Evolutionary conservation across 768 basidiomycete genomes (phyloP).

Genomic region (Termitomyces sp.): DNA sequence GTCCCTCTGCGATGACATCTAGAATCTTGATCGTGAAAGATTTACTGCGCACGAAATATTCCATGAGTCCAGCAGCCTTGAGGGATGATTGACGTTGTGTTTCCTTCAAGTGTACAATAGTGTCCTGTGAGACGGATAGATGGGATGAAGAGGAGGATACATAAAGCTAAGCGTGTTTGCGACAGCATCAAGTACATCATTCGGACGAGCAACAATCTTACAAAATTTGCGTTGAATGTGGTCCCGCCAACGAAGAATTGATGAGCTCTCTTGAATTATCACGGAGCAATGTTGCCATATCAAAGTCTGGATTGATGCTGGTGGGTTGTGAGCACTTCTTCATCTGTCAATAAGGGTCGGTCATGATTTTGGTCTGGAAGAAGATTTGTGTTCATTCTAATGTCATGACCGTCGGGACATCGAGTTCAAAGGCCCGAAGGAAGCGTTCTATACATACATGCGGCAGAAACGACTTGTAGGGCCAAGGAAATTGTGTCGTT

Average conservation of each 20-base stretch:
- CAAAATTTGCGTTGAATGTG: too few species aligned
- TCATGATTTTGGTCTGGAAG: background rate
- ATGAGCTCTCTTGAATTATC: background rate
- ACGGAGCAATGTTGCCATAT: background rate
- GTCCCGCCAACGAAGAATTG: background rate
- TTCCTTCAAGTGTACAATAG: background rate
- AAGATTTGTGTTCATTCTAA: too few species aligned
- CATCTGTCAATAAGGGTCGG: background rate
- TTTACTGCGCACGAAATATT: background rate
- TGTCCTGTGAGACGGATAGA: background rate
- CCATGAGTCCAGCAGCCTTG: background rate
- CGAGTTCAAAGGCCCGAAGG: background rate
- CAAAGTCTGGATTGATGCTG: background rate
- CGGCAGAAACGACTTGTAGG: too few species aligned
- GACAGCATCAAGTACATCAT: background rate
- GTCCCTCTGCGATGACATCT: background rate
- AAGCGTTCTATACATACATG: too few species aligned
- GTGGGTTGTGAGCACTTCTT: too few species aligned
- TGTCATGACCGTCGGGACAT: background rate
- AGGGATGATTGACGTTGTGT: background rate
- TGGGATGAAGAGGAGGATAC: background rate
- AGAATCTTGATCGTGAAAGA: background rate
- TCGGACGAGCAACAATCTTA: background rate
- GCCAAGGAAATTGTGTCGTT: too few species aligned
- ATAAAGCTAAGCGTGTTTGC: background rate